phyloP scores from a whole-genome alignment of 495 filamentous ascomycete genomes.

The Penicillium desertorum region DNA sequence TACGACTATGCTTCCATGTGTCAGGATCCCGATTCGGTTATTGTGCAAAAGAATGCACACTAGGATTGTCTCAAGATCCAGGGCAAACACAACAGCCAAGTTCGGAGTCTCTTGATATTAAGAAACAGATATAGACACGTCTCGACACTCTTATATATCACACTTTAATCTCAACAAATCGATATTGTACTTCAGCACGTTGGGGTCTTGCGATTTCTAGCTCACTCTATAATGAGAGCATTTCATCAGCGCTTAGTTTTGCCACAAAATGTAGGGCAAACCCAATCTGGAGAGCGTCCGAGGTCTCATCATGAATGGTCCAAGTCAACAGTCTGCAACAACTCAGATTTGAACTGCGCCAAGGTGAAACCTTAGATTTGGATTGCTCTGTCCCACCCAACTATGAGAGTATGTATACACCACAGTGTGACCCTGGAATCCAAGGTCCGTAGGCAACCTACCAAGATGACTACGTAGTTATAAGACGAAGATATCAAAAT shows the following conservation, averaged over 20 bases:
- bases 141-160: not conserved
- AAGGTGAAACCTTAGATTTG: not conserved
- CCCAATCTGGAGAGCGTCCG: not conserved
- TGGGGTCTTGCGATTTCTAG: not conserved
- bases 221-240: not conserved
- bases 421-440: not conserved
- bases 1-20: not conserved
- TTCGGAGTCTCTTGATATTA: not conserved
- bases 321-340: not conserved
- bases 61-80: not conserved
- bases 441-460: not conserved
- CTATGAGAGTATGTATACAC: not conserved
- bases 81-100: not conserved
- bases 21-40: not conserved
- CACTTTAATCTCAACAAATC: not conserved
- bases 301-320: not conserved
- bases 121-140: not conserved
- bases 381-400: not conserved
- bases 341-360: not conserved
- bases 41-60: not conserved
- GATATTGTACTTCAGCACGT: too few species aligned
- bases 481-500: too few species aligned
- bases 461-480: not conserved
- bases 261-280: not conserved
- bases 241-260: not conserved